These are phyloP conservation scores for Termitomyces sp. DNA, from an alignment of 768 basidiomycete genomes.

Conservation along the genomic window DNA sequence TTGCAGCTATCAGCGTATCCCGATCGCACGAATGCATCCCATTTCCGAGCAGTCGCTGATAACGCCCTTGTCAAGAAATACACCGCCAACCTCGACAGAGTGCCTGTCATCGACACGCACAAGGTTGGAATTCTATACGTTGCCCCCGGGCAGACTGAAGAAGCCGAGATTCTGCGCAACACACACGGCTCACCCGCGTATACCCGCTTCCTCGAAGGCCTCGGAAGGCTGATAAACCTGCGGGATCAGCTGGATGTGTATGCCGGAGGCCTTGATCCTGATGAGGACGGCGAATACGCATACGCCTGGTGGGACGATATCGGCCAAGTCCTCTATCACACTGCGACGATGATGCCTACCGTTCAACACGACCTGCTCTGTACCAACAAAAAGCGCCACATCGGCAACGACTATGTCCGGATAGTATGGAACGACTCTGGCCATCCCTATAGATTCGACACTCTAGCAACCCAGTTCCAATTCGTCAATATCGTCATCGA, in stretches of 20 bases:
- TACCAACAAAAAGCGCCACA: conserved; percentile 88
- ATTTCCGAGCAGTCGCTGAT: conserved; percentile 44
- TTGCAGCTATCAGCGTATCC: conserved; percentile 77
- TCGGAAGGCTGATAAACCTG: conserved; percentile 84
- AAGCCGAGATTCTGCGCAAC: conserved; percentile 84
- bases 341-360: conserved; percentile 96
- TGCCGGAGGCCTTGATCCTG: conserved; percentile 85
- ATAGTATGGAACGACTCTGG: conserved; percentile 99
- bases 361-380: conserved; percentile 59
- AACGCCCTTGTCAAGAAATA: conserved; percentile 51
- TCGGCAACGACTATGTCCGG: conserved; percentile 94
- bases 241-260: conserved; percentile 91
- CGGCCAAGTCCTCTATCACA: conserved; percentile 90
- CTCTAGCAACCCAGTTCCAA: conserved; percentile 89
- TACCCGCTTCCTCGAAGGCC: conserved; percentile 85
- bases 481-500: conserved; percentile 97
- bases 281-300: conserved; percentile 92
- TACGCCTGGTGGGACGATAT: conserved; percentile 99
- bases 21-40: conserved; percentile 33
- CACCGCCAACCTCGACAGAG: conserved; percentile 67
- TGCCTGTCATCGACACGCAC: conserved; percentile 95
- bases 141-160: conserved; percentile 82
- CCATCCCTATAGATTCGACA: conserved; percentile 84
- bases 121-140: conserved; percentile 97
- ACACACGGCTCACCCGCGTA: conserved; percentile 93